phyloP scores from a whole-genome alignment of 164 flowering plant genomes.

The Magnolia officinalis region DNA sequence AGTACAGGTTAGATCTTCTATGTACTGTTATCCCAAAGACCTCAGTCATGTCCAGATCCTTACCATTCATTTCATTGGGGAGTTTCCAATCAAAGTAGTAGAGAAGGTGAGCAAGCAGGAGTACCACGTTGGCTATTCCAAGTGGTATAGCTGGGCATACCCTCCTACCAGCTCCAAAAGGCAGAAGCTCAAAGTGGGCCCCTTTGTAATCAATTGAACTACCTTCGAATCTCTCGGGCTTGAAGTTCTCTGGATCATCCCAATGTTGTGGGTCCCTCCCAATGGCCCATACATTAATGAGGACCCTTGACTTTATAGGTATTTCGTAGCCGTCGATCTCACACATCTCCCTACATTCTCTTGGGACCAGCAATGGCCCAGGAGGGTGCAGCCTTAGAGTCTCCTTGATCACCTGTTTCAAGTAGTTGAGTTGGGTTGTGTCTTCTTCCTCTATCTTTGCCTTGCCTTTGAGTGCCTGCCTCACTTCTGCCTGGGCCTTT shows the following conservation, averaged over 20 bases:
- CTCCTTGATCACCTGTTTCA: slow-evolving; percentile 21
- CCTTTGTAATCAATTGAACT: slow-evolving; percentile 23
- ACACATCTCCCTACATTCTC: slow-evolving; percentile 25
- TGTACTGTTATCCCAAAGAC: slow-evolving; percentile 1
- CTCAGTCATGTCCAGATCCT: slow-evolving; percentile 16
- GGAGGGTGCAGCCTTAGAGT: slow-evolving; percentile 44
- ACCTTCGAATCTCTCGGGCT: slow-evolving; percentile 34
- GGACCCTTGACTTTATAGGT: slow-evolving; percentile 28
- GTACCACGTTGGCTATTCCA: slow-evolving; percentile 12
- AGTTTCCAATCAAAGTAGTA: slow-evolving; percentile 10
- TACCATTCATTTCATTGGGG: slow-evolving; percentile 6
- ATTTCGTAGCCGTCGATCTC: slow-evolving; percentile 25
- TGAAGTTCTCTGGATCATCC: slow-evolving; percentile 31
- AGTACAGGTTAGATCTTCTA: slow-evolving; percentile 1
- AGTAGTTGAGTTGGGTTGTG: neutral
- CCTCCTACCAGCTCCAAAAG: slow-evolving; percentile 17
- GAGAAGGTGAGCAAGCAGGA: slow-evolving; percentile 2
- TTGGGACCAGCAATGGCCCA: slow-evolving; percentile 32
- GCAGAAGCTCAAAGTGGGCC: slow-evolving; percentile 27
- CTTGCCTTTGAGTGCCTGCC: slow-evolving; percentile 5
- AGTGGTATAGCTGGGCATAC: slow-evolving; percentile 30
- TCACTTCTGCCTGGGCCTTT: slow-evolving; percentile 11
- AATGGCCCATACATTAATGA: slow-evolving; percentile 29
- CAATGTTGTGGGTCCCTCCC: slow-evolving; percentile 30
- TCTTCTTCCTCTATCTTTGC: slow-evolving; percentile 2